Percentiles rank a stretch among this genome's conserved stretches.
Evolutionary conservation across 495 filamentous ascomycete genomes (phyloP).

Genomic region (Rusavskia elegans): DNA sequence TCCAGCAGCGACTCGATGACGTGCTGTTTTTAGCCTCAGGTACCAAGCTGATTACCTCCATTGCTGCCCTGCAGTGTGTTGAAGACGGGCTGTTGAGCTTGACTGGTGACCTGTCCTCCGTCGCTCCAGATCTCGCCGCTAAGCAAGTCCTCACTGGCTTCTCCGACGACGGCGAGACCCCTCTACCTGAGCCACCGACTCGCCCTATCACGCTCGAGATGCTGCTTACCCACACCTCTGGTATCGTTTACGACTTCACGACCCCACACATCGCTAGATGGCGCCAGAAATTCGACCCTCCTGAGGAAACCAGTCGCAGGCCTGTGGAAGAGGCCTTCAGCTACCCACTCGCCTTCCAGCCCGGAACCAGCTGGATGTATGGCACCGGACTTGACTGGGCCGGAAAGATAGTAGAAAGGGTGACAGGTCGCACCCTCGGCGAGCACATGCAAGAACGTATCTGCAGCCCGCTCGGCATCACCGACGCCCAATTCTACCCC

Average conservation of each 20-base stretch:
- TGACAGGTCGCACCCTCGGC: slow-evolving; percentile 20
- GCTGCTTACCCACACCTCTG: slow-evolving; percentile 31
- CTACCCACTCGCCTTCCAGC: slow-evolving; percentile 29
- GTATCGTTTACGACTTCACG: slow-evolving; percentile 28
- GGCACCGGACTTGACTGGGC: slow-evolving; percentile 36
- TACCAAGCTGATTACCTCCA: slow-evolving; percentile 24
- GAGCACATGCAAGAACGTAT: slow-evolving; percentile 31
- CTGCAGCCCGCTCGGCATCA: slow-evolving; percentile 27
- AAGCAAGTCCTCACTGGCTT: slow-evolving; percentile 24
- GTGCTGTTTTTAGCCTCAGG: slow-evolving; percentile 7
- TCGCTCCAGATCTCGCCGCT: slow-evolving; percentile 25
- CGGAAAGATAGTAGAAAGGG: slow-evolving; percentile 25
- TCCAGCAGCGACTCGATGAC: background rate
- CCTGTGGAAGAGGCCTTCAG: slow-evolving; percentile 15
- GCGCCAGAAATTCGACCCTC: slow-evolving; percentile 6
- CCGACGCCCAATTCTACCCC: slow-evolving; percentile 25
- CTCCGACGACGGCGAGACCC: slow-evolving; percentile 1
- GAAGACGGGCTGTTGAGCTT: slow-evolving; percentile 28
- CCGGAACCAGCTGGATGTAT: slow-evolving; percentile 34
- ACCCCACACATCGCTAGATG: slow-evolving; percentile 20
- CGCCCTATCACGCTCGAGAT: slow-evolving; percentile 25
- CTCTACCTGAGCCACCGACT: background rate
- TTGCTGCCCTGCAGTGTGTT: slow-evolving; percentile 33
- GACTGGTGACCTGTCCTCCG: slow-evolving; percentile 20
- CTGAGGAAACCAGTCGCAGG: background rate